These are phyloP conservation scores for Talaromyces wortmannii DNA, from an alignment of 495 filamentous ascomycete genomes.

Conservation along the genomic window DNA sequence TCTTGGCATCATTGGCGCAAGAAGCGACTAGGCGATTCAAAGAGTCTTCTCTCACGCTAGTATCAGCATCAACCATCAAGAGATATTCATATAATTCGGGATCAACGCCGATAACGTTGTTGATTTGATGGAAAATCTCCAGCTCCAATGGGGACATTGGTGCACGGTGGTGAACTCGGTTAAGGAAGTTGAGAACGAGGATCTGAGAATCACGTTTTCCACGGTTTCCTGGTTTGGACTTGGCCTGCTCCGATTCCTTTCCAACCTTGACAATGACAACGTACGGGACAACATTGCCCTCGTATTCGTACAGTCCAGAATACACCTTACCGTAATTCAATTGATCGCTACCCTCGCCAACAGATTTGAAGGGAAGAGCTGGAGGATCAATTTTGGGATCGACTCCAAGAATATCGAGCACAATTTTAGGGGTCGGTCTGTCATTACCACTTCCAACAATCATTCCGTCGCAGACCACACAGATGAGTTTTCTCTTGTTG, in stretches of 20 bases:
- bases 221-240: constrained; percentile 92
- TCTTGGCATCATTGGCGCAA: constrained; percentile 90
- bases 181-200: constrained; percentile 78
- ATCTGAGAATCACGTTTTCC: constrained; percentile 98
- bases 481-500: constrained; percentile 93
- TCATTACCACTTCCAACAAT: constrained; percentile 96
- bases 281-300: constrained; percentile 96
- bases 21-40: constrained; percentile 88
- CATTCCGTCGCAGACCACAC: constrained; percentile 91
- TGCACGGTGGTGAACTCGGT: constrained; percentile 89
- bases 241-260: constrained; percentile 89
- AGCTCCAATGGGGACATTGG: constrained; percentile 94
- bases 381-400: constrained; percentile 96
- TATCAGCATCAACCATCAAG: constrained; percentile 97
- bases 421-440: constrained; percentile 93
- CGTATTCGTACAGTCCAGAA: constrained; percentile 94
- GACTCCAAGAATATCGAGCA: constrained; percentile 92
- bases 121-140: constrained; percentile 98
- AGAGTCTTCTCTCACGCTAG: constrained; percentile 86
- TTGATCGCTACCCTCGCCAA: constrained; percentile 85
- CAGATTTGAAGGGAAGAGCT: constrained; percentile 82
- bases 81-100: constrained; percentile 97
- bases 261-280: constrained; percentile 94
- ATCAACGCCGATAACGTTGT: constrained; percentile 97
- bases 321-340: constrained; percentile 99